Evolutionary conservation across 2,329 filamentous ascomycete species (phyloP).

Genomic region (Clonostachys rosea): DNA sequence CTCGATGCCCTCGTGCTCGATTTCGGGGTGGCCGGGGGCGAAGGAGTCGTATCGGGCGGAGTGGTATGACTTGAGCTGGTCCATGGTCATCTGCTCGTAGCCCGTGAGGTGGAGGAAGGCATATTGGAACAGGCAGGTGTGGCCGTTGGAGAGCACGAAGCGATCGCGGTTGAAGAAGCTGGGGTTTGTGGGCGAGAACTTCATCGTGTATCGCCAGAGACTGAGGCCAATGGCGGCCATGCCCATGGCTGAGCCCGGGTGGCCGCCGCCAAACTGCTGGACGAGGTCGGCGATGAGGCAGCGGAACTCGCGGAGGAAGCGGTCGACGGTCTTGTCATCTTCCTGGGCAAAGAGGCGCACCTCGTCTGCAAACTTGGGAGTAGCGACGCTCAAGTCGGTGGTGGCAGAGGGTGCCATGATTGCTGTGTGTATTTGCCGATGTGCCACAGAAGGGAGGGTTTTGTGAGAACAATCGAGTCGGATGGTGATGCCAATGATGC

Average conservation of each 20-base stretch:
- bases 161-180: conserved; percentile 57
- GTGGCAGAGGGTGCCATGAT: no score
- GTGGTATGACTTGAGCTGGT: conserved; percentile 52
- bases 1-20: conserved; percentile 52
- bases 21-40: conserved; percentile 52
- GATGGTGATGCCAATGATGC: no score
- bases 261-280: conserved; percentile 65
- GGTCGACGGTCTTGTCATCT: conserved; percentile 23
- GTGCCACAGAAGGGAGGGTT: no score
- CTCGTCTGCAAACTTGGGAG: no score
- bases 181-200: conserved; percentile 49
- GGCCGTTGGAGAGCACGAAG: conserved; percentile 58
- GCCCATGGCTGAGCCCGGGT: conserved; percentile 61
- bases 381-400: no score
- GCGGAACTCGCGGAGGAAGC: conserved; percentile 56
- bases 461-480: no score
- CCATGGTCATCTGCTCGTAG: conserved; percentile 49
- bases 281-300: conserved; percentile 64
- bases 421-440: no score
- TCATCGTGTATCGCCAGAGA: conserved; percentile 58
- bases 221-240: conserved; percentile 59
- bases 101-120: conserved; percentile 46
- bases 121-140: conserved; percentile 51
- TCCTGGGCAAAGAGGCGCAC: conserved; percentile 1
- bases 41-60: conserved; percentile 35